Evolutionary conservation across 768 basidiomycete genomes (phyloP), one percentile per base, ranked within the genome.

Genomic region (Austroboletus eburneus): DNA sequence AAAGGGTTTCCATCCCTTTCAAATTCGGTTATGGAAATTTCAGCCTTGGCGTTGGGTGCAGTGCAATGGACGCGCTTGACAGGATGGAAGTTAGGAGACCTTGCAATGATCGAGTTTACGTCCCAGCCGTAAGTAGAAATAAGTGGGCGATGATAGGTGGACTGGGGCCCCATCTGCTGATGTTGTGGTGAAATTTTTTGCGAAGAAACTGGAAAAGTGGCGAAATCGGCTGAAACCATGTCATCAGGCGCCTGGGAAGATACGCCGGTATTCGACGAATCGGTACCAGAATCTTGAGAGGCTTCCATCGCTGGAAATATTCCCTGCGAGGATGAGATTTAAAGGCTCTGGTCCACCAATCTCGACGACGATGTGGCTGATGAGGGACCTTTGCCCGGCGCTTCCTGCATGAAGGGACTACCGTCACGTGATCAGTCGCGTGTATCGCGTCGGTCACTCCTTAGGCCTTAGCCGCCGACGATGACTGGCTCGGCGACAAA

Each of bases 1-100:
- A 89, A 55, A 1, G 89, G 89, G 12, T 64, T 49, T 1, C 85
- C 86, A 14, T 58, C 51, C 4, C 50, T 39, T 39, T 88, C 85
- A 38, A 78, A 72, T 9, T 66, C 42, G 24, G 63, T 52, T 24
- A 88, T 72, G 30, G 58, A 59, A 2, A 58, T 44, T 3, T 57
- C 61, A 6, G 52, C 40, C 13, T 62, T 46, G 20, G 77, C 56
- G 3, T 53, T 58, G 4, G 60, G 56, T 25, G 62, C 51, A 9
- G 52, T 53, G 24, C 51, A 57, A 17, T 62, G 59, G 0, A 78
- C 56, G 6, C 77, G 74, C 27, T 57, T 48, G 24, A 80, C 64
- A 13, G 46, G 46, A 34, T 55, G 40, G 60, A 87, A 87, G 29
- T 71, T 73, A 9, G 52, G 43, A 17, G 71, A 67, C 8, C 52